phyloP scores from a whole-genome alignment of 2,329 filamentous ascomycete species.

The Esteya vermicola region DNA sequence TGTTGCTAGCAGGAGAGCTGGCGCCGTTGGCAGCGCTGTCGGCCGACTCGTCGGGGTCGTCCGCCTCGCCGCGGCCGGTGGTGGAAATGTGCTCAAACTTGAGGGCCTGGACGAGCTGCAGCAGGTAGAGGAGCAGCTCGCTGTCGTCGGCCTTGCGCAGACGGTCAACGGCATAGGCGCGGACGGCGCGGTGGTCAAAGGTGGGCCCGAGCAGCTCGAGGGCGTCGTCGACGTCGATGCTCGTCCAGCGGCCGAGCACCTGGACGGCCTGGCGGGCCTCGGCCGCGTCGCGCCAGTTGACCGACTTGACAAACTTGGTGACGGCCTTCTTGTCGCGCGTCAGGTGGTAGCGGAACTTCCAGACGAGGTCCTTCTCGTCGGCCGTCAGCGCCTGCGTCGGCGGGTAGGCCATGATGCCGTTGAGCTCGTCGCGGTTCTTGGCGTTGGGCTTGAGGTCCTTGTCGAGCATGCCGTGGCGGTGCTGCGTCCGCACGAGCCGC shows the following conservation, averaged over 20 bases:
- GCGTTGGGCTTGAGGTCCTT: constrained; percentile 93
- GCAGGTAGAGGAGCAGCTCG: constrained; percentile 76
- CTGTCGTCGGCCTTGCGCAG: constrained; percentile 85
- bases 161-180: constrained; percentile 85
- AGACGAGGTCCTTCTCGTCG: constrained; percentile 90
- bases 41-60: not conserved
- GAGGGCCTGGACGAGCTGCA: constrained; percentile 89
- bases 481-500: constrained; percentile 76
- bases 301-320: constrained; percentile 93
- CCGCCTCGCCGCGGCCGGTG: not conserved
- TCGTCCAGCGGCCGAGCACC: constrained; percentile 83
- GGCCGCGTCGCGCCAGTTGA: constrained; percentile 12
- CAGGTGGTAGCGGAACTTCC: constrained; percentile 93
- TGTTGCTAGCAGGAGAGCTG: constrained; percentile 24
- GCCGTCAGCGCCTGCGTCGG: constrained; percentile 77
- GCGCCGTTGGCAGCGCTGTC: too few relatives aligned
- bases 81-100: constrained; percentile 72
- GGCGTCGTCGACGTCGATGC: constrained; percentile 94
- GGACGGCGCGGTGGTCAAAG: constrained; percentile 76
- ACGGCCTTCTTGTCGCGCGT: constrained; percentile 83
- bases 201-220: constrained; percentile 85
- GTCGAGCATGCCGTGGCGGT: constrained; percentile 83
- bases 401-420: constrained; percentile 80
- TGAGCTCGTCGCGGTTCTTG: constrained; percentile 86
- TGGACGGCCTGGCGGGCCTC: constrained; percentile 64